Evolutionary conservation across 768 basidiomycete species (phyloP), one percentile per base, ranked within the genome.

Genomic region (Amanita exitialis): DNA sequence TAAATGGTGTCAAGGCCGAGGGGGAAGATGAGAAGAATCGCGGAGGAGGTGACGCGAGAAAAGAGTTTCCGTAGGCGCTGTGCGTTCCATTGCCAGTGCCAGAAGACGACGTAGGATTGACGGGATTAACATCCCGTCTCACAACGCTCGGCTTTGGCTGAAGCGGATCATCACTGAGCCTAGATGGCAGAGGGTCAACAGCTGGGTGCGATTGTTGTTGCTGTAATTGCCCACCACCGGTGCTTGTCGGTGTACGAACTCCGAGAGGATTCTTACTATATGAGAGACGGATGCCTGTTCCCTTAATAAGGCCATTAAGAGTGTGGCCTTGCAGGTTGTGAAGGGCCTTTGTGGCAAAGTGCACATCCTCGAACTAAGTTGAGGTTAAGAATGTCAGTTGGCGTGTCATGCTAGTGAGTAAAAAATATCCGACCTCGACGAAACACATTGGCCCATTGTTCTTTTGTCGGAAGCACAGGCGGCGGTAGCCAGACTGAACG

Each of bases 221-320:
- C 52, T 75, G 74, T 53, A 74, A 53, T 6, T 68, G 60, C 27
- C 68, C 59, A 16, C 70, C 70, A 21, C 66, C 66, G 18, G 75
- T 73, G 58, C 79, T 82, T 12, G 83, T 86, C 9, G 87, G 83
- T 6, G 86, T 88, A 44, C 88, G 83, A 46, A 90, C 86, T 42
- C 94, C 94, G n/a, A 98, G 76, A 6, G 94, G 93, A 64, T 98
- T 96, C 78, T 96, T 97, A 69, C 92, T 95, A 68, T 95, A 99
- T 6, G 93, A 96, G 49, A 99, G 69, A 36, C 96, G 83, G 54
- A 99, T 97, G n/a, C 91, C 90, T 37, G 85, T 87, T 54, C 91
- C 90, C 69, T 96, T 97, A 63, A 99, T 87, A 23, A 94, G 70
- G 6, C 95, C 94, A 53, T 82, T 80, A 37, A 99, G 73, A n/a